Base-by-base conservation (phyloP, 1,139 yeast genomes). In the Diutina sp. region DNA sequence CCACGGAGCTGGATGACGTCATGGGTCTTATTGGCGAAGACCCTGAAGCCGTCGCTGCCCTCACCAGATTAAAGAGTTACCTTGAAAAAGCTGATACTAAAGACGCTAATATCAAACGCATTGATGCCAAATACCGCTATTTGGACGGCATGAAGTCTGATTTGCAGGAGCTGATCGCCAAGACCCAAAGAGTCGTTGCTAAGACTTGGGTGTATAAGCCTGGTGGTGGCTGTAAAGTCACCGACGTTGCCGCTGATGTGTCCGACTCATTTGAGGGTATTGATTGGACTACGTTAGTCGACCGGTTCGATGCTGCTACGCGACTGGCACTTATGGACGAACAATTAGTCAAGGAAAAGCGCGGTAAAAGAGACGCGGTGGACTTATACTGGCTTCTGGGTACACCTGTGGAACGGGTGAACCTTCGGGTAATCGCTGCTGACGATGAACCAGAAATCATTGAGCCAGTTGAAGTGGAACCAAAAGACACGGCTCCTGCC, bases 1-100 rank as follows among this genome's bases (percentile, higher is more conserved):
- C 70, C 4, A 71, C 69, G 4, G 83, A 78, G 57, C 77, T 79
- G 55, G 79, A 79, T 7, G 75, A 76, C 25, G 62, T 79, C 1
- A 57, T 73, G 6, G 79, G 82, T 7, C 60, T 77, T 3, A 61
- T 72, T 16, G 73, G 73, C 1, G 58, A 70, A 1, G 67, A 66
- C 46, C 44, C 53, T 6, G 44, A 58, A 58, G 6, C 55, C 60
- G 48, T 58, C 61, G 11, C 56, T 58, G 58, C 45, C 16, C 3
- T 14, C n/a, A 16, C 18, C 7, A 18, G n/a, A 21, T 30, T 30
- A 25, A 30, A 41, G 16, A 35, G 18, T 57, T n/a, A 59, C 61
- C 11, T 21, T 4, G 8, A 35, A 32, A 16, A 38, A 12, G 45
- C 21, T 4, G 29, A 38, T 8, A 12, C 44, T 58, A n/a, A 62